phyloP scores from a whole-genome alignment of 139 green algal genomes.

The Dunaliella sp. region DNA sequence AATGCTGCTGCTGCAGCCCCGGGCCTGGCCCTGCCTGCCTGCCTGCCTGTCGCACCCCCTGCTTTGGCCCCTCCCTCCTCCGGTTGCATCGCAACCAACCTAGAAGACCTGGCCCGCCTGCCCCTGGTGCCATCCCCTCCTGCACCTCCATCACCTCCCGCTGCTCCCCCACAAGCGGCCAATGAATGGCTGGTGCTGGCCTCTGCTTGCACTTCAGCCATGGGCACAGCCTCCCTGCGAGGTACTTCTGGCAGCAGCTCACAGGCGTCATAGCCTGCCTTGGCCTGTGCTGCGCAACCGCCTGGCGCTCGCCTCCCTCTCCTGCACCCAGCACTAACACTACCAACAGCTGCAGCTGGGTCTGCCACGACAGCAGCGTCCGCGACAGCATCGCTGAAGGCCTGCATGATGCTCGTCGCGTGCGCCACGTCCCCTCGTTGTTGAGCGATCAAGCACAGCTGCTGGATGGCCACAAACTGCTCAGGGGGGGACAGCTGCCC shows the following conservation, averaged over 20 bases:
- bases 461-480: background rate
- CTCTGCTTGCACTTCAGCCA: background rate
- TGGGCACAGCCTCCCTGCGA: background rate
- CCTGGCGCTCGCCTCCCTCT: background rate
- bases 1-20: background rate
- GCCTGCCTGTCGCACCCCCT: background rate
- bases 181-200: background rate
- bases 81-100: background rate
- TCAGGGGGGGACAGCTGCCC: background rate
- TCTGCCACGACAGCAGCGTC: background rate
- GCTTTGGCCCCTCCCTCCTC: background rate
- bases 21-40: background rate
- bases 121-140: background rate
- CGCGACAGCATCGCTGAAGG: background rate
- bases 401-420: background rate
- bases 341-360: background rate
- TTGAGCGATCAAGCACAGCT: constrained; percentile 27
- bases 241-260: constrained; percentile 2
- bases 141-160: background rate
- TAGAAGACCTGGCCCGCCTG: background rate
- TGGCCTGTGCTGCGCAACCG: background rate
- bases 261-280: no score
- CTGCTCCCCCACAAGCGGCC: background rate
- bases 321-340: background rate
- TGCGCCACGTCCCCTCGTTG: constrained; percentile 15